These are phyloP conservation scores for Dipodascus albidus DNA, from an alignment of 805 yeast species.

Conservation along the genomic window DNA sequence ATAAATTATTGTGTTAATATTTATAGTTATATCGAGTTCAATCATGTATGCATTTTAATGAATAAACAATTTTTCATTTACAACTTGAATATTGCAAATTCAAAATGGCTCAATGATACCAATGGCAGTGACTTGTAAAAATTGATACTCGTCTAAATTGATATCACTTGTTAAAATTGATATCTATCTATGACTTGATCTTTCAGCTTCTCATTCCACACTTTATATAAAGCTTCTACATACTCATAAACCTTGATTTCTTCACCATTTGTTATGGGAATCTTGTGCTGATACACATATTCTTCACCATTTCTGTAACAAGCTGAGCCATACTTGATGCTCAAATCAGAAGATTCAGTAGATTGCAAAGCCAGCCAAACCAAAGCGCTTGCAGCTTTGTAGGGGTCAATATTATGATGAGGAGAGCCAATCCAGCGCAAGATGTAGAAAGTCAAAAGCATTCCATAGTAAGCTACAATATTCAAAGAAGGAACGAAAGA, in stretches of 20 bases:
- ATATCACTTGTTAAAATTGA: conserved; percentile 14
- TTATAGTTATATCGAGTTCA: too few relatives aligned
- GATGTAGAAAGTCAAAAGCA: conserved; percentile 71
- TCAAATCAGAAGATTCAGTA: conserved; percentile 26
- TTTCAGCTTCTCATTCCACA: conserved; percentile 68
- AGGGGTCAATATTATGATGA: conserved; percentile 83
- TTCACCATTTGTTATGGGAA: conserved; percentile 34
- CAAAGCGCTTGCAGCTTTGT: conserved; percentile 83
- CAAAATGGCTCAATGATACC: too few relatives aligned
- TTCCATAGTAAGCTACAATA: conserved; percentile 70
- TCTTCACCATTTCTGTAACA: conserved; percentile 54
- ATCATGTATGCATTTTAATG: neutral
- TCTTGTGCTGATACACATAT: conserved; percentile 36
- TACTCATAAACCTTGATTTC: conserved; percentile 47
- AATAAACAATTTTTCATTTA: too few relatives aligned
- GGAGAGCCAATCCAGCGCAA: conserved; percentile 77
- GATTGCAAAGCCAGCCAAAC: conserved; percentile 50
- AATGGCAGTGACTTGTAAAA: too few relatives aligned
- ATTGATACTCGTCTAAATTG: too few relatives aligned
- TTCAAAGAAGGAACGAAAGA: conserved; percentile 70
- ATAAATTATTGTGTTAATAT: too few relatives aligned
- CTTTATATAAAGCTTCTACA: conserved; percentile 40
- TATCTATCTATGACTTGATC: conserved; percentile 52
- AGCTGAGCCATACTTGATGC: conserved; percentile 64
- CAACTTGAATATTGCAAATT: too few relatives aligned